Percentiles rank a stretch among this genome's conserved stretches.
Evolutionary conservation across 108 stramenopile species (phyloP).

Genomic region (Nitzschia inconspicua): DNA sequence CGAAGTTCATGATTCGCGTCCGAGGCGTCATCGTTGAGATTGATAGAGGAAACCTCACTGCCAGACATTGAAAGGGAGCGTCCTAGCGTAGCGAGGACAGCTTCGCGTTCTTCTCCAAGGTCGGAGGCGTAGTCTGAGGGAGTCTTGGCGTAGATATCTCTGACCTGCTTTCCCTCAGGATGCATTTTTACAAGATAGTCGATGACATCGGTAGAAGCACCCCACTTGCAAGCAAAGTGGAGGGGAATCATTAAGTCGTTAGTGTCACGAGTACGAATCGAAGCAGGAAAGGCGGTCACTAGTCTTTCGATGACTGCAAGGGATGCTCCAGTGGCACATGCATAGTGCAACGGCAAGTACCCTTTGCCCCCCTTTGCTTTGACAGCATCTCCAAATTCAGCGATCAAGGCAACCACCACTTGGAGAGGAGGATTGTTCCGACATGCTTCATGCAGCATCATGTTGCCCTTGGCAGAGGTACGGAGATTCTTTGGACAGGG

Average conservation of each 20-base stretch:
- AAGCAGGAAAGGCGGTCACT: conserved; percentile 64
- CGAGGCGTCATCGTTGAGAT: not conserved
- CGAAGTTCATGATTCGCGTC: not conserved
- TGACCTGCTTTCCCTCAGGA: conserved; percentile 43
- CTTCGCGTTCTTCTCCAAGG: not conserved
- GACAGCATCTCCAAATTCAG: conserved; percentile 35
- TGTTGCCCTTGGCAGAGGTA: conserved; percentile 29
- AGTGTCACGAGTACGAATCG: conserved; percentile 33
- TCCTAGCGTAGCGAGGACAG: conserved; percentile 1
- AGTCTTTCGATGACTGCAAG: conserved; percentile 48
- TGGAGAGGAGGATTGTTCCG: conserved; percentile 52
- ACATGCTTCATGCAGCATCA: conserved; percentile 57
- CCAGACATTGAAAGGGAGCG: conserved; percentile 2
- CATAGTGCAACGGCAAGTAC: conserved; percentile 70
- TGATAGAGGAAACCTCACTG: conserved; percentile 1
- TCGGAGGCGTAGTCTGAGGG: conserved; percentile 32
- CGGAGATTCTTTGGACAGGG: conserved; percentile 11
- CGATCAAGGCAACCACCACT: conserved; percentile 39
- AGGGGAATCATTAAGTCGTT: conserved; percentile 58
- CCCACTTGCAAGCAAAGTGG: conserved; percentile 74
- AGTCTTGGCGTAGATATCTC: conserved; percentile 43
- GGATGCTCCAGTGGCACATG: conserved; percentile 64
- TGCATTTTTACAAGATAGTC: conserved; percentile 34
- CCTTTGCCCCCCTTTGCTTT: conserved; percentile 52
- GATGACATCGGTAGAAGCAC: conserved; percentile 54